phyloP scores from a whole-genome alignment of 78 protist species.

The Dictyostelium intermedium region DNA sequence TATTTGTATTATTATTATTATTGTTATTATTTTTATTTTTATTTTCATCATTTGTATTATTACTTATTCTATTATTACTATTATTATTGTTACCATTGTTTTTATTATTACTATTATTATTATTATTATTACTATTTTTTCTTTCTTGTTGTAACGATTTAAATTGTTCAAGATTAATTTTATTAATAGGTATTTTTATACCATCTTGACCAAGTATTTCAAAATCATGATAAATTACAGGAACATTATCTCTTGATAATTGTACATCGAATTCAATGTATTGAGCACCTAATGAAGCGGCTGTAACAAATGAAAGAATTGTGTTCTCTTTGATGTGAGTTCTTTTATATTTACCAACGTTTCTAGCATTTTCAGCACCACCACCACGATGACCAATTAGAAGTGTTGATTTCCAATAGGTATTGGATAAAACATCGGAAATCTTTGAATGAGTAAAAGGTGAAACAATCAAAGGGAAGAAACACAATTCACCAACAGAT shows the following conservation, averaged over 20 bases:
- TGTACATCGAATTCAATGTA: slow-evolving; percentile 89
- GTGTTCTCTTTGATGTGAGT: slow-evolving; percentile 89
- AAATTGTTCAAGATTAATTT: slow-evolving; percentile 6
- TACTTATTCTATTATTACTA: neutral
- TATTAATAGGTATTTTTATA: slow-evolving; percentile 58
- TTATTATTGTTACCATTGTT: neutral
- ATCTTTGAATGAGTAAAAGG: slow-evolving; percentile 60
- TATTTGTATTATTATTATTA: neutral
- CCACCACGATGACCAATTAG: slow-evolving; percentile 82
- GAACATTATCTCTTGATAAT: slow-evolving; percentile 70
- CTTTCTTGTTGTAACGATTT: neutral
- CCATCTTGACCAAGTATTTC: slow-evolving; percentile 6
- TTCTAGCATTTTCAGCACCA: slow-evolving; percentile 78
- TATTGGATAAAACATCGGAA: slow-evolving; percentile 16
- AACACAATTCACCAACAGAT: slow-evolving; percentile 37
- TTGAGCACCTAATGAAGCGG: slow-evolving; percentile 83
- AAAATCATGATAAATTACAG: slow-evolving; percentile 86
- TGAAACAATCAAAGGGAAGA: slow-evolving; percentile 51
- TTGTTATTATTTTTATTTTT: neutral
- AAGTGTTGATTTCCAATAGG: slow-evolving; percentile 61
- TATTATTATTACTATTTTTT: neutral
- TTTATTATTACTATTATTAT: neutral
- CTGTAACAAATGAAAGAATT: slow-evolving; percentile 82
- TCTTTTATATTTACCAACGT: slow-evolving; percentile 47
- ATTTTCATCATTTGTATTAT: neutral